Conservation (phyloP, 768 basidiomycete species). For the Suillus plorans region DNA sequence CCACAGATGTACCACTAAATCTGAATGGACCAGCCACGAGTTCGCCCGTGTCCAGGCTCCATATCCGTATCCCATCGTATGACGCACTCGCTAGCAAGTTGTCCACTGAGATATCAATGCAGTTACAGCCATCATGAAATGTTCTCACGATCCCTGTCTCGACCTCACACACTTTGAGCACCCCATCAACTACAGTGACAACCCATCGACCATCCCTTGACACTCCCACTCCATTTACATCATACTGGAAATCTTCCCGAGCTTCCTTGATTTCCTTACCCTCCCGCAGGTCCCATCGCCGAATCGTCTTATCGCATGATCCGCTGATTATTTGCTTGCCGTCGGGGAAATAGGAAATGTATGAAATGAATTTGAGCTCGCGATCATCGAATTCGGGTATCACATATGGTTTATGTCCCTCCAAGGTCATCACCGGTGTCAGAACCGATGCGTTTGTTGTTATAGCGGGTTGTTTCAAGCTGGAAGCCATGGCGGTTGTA, state of each 20-base stretch:
- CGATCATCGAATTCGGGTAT: too few species aligned
- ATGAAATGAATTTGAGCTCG: neutral
- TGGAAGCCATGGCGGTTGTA: neutral
- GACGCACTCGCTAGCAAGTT: neutral
- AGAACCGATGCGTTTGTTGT: neutral
- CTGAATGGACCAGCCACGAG: neutral
- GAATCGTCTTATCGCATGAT: fast-evolving
- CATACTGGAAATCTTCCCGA: neutral
- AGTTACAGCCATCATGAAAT: neutral
- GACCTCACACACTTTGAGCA: neutral
- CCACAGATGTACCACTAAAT: fast-evolving
- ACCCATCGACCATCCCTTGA: neutral
- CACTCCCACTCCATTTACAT: fast-evolving
- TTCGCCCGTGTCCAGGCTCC: neutral
- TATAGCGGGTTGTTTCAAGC: neutral
- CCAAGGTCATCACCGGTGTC: neutral
- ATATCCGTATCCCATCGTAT: fast-evolving
- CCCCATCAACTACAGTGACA: neutral
- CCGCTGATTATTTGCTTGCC: neutral
- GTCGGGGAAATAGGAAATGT: neutral
- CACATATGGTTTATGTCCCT: neutral
- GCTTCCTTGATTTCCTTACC: neutral
- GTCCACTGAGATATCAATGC: neutral
- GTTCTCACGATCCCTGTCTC: neutral
- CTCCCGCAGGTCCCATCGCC: neutral